A percentile compares a stretch with the other conserved stretches of the same genome.
Evolutionary conservation across 441 rosid genomes (phyloP).

Genomic region (Omphalea diandra): DNA sequence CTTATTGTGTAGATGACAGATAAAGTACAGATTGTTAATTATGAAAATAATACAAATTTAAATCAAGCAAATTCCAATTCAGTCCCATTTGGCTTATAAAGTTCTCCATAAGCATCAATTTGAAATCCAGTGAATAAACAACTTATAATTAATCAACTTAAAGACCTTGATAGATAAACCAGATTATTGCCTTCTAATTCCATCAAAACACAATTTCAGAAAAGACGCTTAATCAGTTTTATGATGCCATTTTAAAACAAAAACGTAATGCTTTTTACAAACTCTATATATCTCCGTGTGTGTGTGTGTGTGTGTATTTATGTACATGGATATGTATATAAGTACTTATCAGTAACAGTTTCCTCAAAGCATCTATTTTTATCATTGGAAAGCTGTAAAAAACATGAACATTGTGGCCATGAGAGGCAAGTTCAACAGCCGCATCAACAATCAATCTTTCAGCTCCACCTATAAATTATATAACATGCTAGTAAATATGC

Average conservation of each 20-base stretch:
- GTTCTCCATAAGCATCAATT: neutral
- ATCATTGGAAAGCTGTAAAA: constrained; percentile 93
- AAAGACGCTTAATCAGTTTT: neutral
- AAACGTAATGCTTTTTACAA: no score
- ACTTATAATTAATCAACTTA: neutral
- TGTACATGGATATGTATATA: no score
- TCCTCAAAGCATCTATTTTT: constrained; percentile 86
- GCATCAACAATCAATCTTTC: constrained; percentile 95
- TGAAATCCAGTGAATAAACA: neutral
- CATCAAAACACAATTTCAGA: neutral
- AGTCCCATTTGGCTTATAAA: neutral
- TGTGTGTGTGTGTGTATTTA: no score
- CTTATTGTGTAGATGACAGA: neutral
- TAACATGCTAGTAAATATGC: neutral
- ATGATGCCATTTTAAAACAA: neutral
- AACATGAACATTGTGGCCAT: constrained; percentile 76
- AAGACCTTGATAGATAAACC: neutral
- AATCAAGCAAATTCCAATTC: neutral
- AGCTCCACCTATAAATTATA: constrained; percentile 68
- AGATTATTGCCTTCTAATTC: neutral
- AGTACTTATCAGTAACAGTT: constrained; percentile 70
- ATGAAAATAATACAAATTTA: neutral
- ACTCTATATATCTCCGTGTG: no score
- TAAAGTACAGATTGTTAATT: neutral
- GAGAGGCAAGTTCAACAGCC: constrained; percentile 75